Conservation (phyloP, 2,329 filamentous ascomycete species). For the Orbilia ellipsospora region DNA sequence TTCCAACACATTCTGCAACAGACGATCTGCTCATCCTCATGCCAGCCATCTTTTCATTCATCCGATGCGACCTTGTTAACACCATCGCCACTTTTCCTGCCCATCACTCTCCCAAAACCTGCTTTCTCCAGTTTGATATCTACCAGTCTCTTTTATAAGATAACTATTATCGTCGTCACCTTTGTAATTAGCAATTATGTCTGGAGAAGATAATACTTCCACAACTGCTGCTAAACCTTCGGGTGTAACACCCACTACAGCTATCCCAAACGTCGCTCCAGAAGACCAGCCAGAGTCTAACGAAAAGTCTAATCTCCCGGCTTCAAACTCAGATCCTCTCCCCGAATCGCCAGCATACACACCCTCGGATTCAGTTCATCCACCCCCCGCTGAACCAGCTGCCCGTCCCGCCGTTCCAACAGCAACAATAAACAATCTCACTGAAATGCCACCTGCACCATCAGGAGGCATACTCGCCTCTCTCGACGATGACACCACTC, state of each 20-base stretch:
- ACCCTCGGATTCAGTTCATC: conserved; percentile 42
- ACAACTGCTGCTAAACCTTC: conserved; percentile 51
- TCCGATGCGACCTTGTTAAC: conserved; percentile 12
- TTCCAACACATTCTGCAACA: conserved; percentile 51
- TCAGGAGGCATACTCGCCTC: conserved; percentile 17
- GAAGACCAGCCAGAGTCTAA: conserved; percentile 10
- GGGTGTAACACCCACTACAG: conserved; percentile 44
- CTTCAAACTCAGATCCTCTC: conserved; percentile 45
- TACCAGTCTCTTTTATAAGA: no score
- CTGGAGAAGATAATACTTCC: conserved; percentile 18
- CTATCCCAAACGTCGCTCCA: conserved; percentile 26
- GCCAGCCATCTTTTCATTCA: not conserved
- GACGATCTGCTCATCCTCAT: conserved; percentile 14
- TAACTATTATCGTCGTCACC: not conserved
- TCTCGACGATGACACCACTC: conserved; percentile 39
- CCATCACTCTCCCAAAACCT: conserved; percentile 2
- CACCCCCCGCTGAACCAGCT: conserved; percentile 44
- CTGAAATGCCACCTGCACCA: conserved; percentile 31
- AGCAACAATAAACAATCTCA: conserved; percentile 38
- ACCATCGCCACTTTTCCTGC: conserved; percentile 24
- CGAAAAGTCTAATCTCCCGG: conserved; percentile 44
- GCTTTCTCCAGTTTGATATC: not conserved
- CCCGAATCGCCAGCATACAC: conserved; percentile 45
- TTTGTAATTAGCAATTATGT: conserved; percentile 15
- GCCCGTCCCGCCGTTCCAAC: conserved; percentile 38